Evolutionary conservation across 2,329 filamentous ascomycete species (phyloP).

Genomic region (Fusarium xylarioides): DNA sequence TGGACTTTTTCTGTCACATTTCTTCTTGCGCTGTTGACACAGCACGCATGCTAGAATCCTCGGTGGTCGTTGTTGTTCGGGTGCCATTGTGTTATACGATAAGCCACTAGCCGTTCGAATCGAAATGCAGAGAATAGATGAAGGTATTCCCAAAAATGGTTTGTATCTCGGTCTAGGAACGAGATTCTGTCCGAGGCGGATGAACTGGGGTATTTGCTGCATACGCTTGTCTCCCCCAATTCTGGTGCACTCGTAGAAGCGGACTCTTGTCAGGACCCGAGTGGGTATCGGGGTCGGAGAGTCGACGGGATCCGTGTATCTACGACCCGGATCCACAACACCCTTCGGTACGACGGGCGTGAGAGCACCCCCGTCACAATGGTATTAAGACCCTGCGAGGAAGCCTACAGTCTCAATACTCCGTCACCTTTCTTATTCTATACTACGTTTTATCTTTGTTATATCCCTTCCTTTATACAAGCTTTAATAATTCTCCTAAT

Average conservation of each 20-base stretch:
- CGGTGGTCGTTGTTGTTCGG: slow-evolving; percentile 9
- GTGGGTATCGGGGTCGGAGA: slow-evolving; percentile 24
- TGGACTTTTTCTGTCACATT: slow-evolving; percentile 30
- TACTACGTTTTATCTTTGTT: neutral
- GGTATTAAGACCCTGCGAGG: slow-evolving; percentile 22
- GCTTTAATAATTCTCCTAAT: slow-evolving; percentile 13
- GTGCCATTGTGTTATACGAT: slow-evolving; percentile 10
- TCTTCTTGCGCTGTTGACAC: slow-evolving; percentile 35
- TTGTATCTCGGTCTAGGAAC: neutral
- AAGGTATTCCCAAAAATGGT: neutral
- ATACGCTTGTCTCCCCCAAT: neutral
- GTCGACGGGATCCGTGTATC: slow-evolving; percentile 22
- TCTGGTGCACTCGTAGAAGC: neutral
- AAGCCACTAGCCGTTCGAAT: neutral
- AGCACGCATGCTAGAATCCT: slow-evolving; percentile 30
- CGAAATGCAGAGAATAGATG: neutral
- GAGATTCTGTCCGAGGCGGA: slow-evolving; percentile 1
- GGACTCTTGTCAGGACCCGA: slow-evolving; percentile 18
- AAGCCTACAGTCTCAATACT: neutral
- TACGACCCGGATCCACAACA: slow-evolving; percentile 3
- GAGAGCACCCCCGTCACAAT: neutral
- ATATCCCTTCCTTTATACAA: neutral
- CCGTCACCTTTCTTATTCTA: neutral
- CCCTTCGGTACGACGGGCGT: slow-evolving; percentile 21
- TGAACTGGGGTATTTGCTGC: slow-evolving; percentile 25